phyloP scores from a whole-genome alignment of 495 filamentous ascomycete genomes.

The Trichoderma virens region DNA sequence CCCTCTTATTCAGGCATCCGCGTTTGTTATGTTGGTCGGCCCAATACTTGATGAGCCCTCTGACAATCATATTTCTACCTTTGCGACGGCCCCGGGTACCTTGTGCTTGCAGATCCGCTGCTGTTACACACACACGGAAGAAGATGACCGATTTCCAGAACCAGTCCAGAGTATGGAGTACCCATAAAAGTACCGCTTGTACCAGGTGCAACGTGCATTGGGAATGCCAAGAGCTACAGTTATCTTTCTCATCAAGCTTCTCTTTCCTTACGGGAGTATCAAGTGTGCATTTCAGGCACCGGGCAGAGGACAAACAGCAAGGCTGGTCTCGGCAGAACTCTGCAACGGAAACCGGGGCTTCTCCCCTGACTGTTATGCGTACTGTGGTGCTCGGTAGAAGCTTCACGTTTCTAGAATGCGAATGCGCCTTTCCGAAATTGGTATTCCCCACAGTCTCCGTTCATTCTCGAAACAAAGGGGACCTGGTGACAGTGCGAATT shows the following conservation, averaged over 20 bases:
- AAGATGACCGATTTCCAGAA: too few species aligned
- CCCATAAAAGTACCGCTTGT: background rate
- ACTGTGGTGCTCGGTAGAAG: background rate
- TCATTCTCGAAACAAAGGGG: background rate
- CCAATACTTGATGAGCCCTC: background rate
- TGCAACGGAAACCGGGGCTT: background rate
- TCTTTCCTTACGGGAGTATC: background rate
- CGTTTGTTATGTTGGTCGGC: background rate
- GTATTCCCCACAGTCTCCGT: background rate
- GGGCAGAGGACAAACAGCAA: background rate
- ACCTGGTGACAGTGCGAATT: background rate
- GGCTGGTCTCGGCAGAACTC: background rate
- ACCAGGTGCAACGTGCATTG: background rate
- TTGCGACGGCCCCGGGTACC: background rate
- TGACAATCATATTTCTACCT: background rate
- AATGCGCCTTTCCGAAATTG: background rate
- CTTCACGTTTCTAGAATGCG: conserved; percentile 6
- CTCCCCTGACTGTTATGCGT: conserved; percentile 6
- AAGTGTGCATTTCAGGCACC: background rate
- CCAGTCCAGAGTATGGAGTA: too few species aligned
- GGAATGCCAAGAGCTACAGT: background rate
- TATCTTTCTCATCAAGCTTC: background rate
- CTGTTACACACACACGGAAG: background rate
- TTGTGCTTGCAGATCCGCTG: background rate
- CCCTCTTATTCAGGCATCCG: background rate